These are phyloP conservation scores for Teratosphaeria gauchensis DNA, from an alignment of 2,329 filamentous ascomycete genomes.

Conservation along the genomic window DNA sequence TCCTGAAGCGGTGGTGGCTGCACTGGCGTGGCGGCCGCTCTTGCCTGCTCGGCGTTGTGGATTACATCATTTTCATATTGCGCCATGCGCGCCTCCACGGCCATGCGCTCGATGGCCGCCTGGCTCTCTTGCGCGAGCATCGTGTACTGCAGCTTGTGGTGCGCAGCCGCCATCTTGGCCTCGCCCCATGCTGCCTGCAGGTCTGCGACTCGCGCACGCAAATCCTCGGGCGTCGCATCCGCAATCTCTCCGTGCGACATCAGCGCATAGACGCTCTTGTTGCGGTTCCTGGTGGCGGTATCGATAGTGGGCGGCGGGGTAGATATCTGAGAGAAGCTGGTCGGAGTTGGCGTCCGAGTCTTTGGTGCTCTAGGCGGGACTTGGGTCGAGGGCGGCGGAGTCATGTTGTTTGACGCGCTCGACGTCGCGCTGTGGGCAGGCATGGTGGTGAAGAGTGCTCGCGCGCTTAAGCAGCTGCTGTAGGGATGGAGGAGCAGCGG, in stretches of 20 bases:
- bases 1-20: constrained; percentile 38
- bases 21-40: constrained; percentile 42
- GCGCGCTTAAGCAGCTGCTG: background rate
- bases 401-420: constrained; percentile 25
- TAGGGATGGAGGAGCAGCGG: background rate
- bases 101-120: constrained; percentile 75
- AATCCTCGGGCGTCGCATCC: constrained; percentile 39
- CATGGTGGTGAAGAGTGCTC: background rate
- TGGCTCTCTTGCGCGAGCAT: constrained; percentile 74
- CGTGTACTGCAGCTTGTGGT: constrained; percentile 84
- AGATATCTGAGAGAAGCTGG: constrained; percentile 35
- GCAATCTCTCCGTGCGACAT: constrained; percentile 44
- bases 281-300: constrained; percentile 5
- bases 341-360: constrained; percentile 37
- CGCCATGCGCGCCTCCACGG: constrained; percentile 87
- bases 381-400: constrained; percentile 55
- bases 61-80: constrained; percentile 78
- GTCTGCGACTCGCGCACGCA: constrained; percentile 44
- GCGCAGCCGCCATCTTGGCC: constrained; percentile 72
- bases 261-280: constrained; percentile 14
- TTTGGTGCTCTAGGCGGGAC: constrained; percentile 25
- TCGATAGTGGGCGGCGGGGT: constrained; percentile 39
- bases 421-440: background rate
- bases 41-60: constrained; percentile 59
- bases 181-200: constrained; percentile 49